Percentiles rank a stretch among this genome's conserved stretches.
Evolutionary conservation across 2,329 filamentous ascomycete species (phyloP).

Genomic region (Bipolaris gigantea): DNA sequence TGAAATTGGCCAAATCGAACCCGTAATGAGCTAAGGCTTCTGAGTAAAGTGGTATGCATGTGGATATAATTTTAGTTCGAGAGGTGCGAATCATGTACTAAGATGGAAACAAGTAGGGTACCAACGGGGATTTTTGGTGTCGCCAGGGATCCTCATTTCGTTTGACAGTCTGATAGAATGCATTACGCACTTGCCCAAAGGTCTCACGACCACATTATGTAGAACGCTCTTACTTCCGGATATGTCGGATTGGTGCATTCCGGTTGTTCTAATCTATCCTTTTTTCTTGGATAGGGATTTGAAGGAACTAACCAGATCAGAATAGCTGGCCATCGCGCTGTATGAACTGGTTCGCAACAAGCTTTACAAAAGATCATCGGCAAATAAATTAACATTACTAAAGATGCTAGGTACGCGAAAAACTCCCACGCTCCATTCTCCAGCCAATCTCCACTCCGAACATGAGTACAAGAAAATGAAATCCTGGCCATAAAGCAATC

Average conservation of each 20-base stretch:
- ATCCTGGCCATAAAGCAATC: not conserved
- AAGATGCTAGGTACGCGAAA: no score
- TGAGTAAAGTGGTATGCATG: not conserved
- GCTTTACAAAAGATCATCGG: no score
- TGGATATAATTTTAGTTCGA: not conserved
- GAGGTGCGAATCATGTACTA: no score
- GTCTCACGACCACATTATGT: not conserved
- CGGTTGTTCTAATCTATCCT: not conserved
- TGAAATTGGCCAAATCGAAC: not conserved
- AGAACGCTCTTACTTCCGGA: not conserved
- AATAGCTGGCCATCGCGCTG: no score
- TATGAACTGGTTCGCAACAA: no score
- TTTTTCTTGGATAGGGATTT: not conserved
- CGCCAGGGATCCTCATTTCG: not conserved
- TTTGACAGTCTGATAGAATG: not conserved
- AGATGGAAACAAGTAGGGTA: not conserved
- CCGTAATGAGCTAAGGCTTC: not conserved
- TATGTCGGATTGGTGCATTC: not conserved
- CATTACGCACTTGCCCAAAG: not conserved
- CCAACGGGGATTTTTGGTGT: not conserved
- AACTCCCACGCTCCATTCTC: no score
- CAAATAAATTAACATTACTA: no score
- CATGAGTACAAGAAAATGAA: not conserved
- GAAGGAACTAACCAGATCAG: not conserved
- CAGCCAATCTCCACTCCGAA: no score